Evolutionary conservation across 2,329 filamentous ascomycete genomes (phyloP).

Genomic region (Phialemonium atrogriseum): DNA sequence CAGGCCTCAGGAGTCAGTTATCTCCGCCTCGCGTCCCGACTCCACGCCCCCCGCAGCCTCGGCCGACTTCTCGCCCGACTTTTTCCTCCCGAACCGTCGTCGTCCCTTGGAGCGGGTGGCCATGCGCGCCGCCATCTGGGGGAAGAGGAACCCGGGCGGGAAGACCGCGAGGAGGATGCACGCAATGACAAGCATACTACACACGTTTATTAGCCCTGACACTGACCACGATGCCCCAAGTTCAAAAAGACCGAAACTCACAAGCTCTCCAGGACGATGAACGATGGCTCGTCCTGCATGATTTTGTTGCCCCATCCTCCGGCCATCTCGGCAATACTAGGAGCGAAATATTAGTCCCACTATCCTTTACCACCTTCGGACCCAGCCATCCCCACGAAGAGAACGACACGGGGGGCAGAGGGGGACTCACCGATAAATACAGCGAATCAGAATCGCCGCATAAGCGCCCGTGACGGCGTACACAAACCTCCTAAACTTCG

Average conservation of each 20-base stretch:
- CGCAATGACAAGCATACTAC: slow-evolving; percentile 40
- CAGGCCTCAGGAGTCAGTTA: background rate
- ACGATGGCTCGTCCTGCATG: slow-evolving; percentile 54
- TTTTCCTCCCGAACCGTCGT: slow-evolving; percentile 12
- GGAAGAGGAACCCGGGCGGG: slow-evolving; percentile 47
- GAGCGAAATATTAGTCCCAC: slow-evolving; percentile 2
- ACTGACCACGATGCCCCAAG: too few relatives aligned
- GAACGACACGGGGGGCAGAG: background rate
- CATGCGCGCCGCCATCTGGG: slow-evolving; percentile 36
- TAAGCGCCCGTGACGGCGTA: slow-evolving; percentile 37
- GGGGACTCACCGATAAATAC: slow-evolving; percentile 41
- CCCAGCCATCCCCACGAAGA: too few relatives aligned
- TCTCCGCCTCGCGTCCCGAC: too few relatives aligned
- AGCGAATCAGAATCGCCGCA: slow-evolving; percentile 36
- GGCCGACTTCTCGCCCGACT: slow-evolving; percentile 6
- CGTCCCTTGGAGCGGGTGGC: slow-evolving; percentile 16
- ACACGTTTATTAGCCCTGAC: too few relatives aligned
- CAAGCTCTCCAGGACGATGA: slow-evolving; percentile 50
- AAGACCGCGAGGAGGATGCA: slow-evolving; percentile 41
- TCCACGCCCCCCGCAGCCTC: background rate
- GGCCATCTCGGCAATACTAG: slow-evolving; percentile 53
- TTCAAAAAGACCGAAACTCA: too few relatives aligned
- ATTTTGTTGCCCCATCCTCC: slow-evolving; percentile 56
- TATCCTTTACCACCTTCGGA: background rate
- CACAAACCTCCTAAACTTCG: slow-evolving; percentile 34